Conservation (phyloP, 2,329 filamentous ascomycete species). For the Claviceps digitariae region DNA sequence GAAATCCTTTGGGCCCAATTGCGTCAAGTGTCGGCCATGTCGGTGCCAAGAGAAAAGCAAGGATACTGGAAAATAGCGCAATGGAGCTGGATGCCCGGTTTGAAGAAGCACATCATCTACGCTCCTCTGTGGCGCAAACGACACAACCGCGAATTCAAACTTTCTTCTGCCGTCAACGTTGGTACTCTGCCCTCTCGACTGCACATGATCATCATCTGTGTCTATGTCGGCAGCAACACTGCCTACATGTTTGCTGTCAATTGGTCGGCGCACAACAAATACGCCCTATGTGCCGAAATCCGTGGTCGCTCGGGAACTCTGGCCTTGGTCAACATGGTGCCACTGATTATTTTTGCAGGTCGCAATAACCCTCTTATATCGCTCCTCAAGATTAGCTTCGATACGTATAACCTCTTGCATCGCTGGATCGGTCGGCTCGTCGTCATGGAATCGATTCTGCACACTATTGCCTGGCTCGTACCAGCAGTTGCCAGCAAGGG, state of each 20-base stretch:
- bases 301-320: constrained; percentile 77
- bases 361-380: constrained; percentile 87
- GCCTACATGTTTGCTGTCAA: constrained; percentile 49
- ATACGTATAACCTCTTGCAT: constrained; percentile 72
- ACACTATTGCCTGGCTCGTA: constrained; percentile 60
- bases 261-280: constrained; percentile 43
- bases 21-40: constrained; percentile 47
- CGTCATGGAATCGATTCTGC: constrained; percentile 52
- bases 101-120: constrained; percentile 48
- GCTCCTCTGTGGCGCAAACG: constrained; percentile 51
- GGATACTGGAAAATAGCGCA: constrained; percentile 45
- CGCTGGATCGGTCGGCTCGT: constrained; percentile 68
- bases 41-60: constrained; percentile 35
- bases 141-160: constrained; percentile 52
- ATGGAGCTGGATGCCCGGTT: constrained; percentile 44
- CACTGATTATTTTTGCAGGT: constrained; percentile 74
- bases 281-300: constrained; percentile 62
- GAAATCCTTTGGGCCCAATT: constrained; percentile 43
- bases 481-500: constrained; percentile 56
- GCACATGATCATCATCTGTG: constrained; percentile 41
- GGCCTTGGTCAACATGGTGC: constrained; percentile 80
- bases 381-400: constrained; percentile 77
- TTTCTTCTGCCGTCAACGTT: constrained; percentile 45
- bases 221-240: constrained; percentile 47
- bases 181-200: constrained; percentile 53